Evolutionary conservation across 306 rosid genomes (phyloP).

Genomic region (Sesbania bispinosa): DNA sequence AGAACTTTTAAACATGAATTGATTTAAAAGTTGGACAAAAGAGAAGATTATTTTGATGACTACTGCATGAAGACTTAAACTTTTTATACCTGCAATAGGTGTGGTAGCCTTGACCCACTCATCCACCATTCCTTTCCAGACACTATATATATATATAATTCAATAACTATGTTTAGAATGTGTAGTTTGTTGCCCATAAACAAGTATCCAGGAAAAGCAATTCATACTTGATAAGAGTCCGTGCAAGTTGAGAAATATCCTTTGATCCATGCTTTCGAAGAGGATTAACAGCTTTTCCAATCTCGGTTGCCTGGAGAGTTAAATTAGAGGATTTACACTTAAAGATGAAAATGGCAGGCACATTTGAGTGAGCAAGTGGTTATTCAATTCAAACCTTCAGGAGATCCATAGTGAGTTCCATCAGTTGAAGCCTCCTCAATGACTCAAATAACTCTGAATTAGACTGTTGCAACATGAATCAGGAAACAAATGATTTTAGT

Average conservation of each 20-base stretch:
- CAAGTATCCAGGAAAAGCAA: neutral
- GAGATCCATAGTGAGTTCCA: constrained; percentile 64
- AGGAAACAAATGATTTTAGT: constrained; percentile 7
- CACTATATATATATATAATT: constrained; percentile 58
- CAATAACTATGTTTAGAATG: too few relatives aligned
- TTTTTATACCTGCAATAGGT: constrained; percentile 41
- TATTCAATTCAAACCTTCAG: constrained; percentile 60
- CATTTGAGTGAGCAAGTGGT: too few relatives aligned
- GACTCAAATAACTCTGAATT: constrained; percentile 69
- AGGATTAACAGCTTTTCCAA: constrained; percentile 79
- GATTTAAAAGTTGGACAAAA: neutral
- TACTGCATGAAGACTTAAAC: neutral
- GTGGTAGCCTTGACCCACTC: constrained; percentile 65
- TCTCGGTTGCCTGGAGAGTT: constrained; percentile 78
- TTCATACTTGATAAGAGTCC: constrained; percentile 64
- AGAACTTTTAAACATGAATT: neutral
- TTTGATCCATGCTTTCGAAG: constrained; percentile 66
- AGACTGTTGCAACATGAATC: constrained; percentile 54
- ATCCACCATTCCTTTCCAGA: constrained; percentile 77
- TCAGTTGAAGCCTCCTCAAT: constrained; percentile 80
- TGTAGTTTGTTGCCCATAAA: too few relatives aligned
- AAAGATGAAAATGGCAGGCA: too few relatives aligned
- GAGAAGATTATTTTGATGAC: neutral
- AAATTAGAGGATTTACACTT: constrained; percentile 13
- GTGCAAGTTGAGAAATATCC: constrained; percentile 56